Evolutionary conservation across 352 stramenopile species (phyloP), one percentile per base, ranked within the genome.

Genomic region (Albugo laibachii): DNA sequence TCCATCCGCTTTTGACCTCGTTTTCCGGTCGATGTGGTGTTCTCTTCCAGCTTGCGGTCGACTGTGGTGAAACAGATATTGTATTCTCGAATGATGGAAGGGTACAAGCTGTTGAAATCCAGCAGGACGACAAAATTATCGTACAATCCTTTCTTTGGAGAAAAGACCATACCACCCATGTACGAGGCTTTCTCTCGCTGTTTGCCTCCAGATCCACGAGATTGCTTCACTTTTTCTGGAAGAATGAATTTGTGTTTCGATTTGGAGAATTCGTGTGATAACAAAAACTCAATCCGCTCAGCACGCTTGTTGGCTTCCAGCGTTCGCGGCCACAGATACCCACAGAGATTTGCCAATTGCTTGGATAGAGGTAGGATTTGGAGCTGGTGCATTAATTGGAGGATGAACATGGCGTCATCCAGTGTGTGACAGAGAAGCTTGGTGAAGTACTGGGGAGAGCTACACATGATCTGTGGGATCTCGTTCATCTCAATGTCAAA

Each of bases 41-140:
- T n/a, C n/a, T n/a, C 45, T 69, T 69, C 49, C 8, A 91, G 61
- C 49, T 79, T 70, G 6, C 74, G 66, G 61, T 98, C 78, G 36
- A 99, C 87, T 0, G 96, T 99, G 10, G 96, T 99, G 56, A 98
- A 99, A 60, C 95, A 99, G 50, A 99, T 87, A 65, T 99, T 99
- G 72, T 99, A 99, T 74, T 99, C 96, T 15, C 78, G 71, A 53
- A 99, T 99, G 56, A 99, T 97, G 18, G 89, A 98, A 14, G 96
- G 96, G 64, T 99, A 99, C 53, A 99, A 75, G 78, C 87, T 98
- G 76, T 98, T 99, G 69, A 99, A 99, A 83, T 99, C 96, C 36
- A 99, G 63, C 41, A 99, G 66, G 45, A 99, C 79, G 49, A 99
- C 97, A 62, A 97, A 99, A 45, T 96, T 97, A 72, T 99, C 96